Base-by-base conservation (phyloP, 2,329 filamentous ascomycete species). In the Colletotrichum sp. region DNA sequence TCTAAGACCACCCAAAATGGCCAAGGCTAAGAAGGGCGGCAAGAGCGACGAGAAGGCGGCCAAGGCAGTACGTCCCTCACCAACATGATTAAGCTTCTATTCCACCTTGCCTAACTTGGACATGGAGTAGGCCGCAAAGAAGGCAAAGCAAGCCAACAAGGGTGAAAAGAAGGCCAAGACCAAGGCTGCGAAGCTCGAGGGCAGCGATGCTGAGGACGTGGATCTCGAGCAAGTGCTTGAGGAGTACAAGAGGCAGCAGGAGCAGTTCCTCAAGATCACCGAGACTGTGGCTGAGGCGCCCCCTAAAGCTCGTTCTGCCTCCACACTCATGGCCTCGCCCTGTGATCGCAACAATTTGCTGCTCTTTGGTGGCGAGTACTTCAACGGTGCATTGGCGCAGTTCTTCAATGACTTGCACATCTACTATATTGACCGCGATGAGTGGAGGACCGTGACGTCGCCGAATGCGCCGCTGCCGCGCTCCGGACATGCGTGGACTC, bases 351-450 rank as follows among this genome's bases (percentile, higher is more conserved):
- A 97, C 85, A 96, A 98, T 83, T 87, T 99, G 72, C 93, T 99
- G 79, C 87, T 99, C 7, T 99, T 98, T 84, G 97, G 96, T 18
- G 97, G 97, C 79, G 97, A 99, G 87, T 98, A 96, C 82, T 99
- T 95, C 87, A 98, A 99, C 85, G 97, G 97, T 6, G 94, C 95
- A 4, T 87, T 97, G 72, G 97, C 96, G 5, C 91, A 90, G 65
- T 93, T 93, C 83, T 93, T 90, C 84, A 93, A 93, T 82, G 92
- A 93, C 81, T 84, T 93, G 81, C 89, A 92, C 85, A 87, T 93
- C 79, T 93, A 93, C 85, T 90, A 97, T 85, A 94, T 96, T 84
- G 94, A 95, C 85, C 92, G 93, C 78, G 95, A 98, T 85, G 94
- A 97, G 84, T 99, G 97, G 97, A 94, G 95, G 78, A 92, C 93